Conservation (phyloP, 768 basidiomycete species). For the Panaeolus cyanescens region DNA sequence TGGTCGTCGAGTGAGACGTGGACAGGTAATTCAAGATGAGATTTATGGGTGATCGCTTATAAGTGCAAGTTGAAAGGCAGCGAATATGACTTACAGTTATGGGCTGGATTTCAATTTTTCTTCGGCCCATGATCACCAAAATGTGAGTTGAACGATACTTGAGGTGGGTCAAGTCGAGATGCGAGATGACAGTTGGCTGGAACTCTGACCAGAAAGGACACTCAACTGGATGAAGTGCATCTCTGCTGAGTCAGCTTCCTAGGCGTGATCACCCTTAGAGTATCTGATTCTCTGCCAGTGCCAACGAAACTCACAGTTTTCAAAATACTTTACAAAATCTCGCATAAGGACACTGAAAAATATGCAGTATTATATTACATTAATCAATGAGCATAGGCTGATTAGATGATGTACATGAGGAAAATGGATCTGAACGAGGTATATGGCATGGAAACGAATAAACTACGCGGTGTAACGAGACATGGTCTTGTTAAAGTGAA, state of each 20-base stretch:
- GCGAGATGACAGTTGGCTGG: constrained; percentile 15
- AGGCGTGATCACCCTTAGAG: too few species aligned
- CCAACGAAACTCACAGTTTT: too few species aligned
- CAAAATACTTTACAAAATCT: too few species aligned
- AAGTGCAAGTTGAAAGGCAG: constrained; percentile 17
- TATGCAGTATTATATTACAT: too few species aligned
- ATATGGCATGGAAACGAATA: too few species aligned
- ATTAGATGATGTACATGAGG: too few species aligned
- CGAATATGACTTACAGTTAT: constrained; percentile 59
- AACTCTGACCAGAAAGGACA: background rate
- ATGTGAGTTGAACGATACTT: background rate
- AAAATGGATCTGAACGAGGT: too few species aligned
- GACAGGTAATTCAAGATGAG: constrained; percentile 17
- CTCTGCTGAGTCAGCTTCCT: constrained; percentile 1
- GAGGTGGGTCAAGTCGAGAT: constrained; percentile 21
- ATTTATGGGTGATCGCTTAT: background rate
- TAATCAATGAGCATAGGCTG: too few species aligned
- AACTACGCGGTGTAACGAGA: too few species aligned
- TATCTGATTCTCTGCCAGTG: too few species aligned
- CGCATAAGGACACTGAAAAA: too few species aligned
- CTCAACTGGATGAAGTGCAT: constrained; percentile 1
- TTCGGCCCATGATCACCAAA: constrained; percentile 55
- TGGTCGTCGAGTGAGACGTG: constrained; percentile 32
- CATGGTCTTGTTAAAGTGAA: too few species aligned
- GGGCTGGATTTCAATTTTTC: constrained; percentile 84